A percentile compares a stretch with the other conserved stretches of the same genome.
Conservation (phyloP, 2,329 filamentous ascomycete genomes). For the Neopestalotiopsis sp. region DNA sequence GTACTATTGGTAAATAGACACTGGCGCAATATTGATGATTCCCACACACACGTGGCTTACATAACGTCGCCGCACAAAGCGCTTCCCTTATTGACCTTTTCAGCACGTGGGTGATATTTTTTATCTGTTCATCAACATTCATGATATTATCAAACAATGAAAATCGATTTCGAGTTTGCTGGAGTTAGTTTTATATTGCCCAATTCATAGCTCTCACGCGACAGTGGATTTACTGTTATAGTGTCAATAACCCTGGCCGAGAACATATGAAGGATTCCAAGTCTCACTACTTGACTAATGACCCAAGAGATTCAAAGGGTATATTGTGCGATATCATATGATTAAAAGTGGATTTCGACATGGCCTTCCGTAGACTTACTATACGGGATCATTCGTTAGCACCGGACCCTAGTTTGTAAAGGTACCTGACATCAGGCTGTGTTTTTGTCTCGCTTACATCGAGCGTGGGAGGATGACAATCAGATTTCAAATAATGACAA, state of each 20-base stretch:
- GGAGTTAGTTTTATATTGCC: no score
- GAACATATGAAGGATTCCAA: neutral
- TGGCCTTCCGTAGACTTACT: neutral
- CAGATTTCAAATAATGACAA: neutral
- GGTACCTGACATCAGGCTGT: neutral
- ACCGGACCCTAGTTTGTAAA: neutral
- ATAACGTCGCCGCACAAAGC: neutral
- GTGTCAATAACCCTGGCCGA: neutral
- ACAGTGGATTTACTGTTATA: neutral
- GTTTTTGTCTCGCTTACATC: neutral
- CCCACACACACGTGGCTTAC: neutral
- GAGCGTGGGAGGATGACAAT: neutral
- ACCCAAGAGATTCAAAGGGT: neutral
- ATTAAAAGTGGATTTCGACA: neutral
- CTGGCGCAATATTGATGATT: neutral
- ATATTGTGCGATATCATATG: conserved; percentile 3
- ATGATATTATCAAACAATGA: no score
- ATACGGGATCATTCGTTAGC: neutral
- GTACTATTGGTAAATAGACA: neutral
- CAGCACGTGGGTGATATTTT: neutral
- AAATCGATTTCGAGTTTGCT: no score
- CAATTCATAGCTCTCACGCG: neutral
- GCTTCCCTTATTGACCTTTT: neutral
- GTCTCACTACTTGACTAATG: neutral
- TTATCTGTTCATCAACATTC: neutral